A percentile compares a stretch with the other conserved stretches of the same genome.
These are phyloP conservation scores for Phytophthora europaea DNA, from an alignment of 352 stramenopile genomes.

Conservation along the genomic window DNA sequence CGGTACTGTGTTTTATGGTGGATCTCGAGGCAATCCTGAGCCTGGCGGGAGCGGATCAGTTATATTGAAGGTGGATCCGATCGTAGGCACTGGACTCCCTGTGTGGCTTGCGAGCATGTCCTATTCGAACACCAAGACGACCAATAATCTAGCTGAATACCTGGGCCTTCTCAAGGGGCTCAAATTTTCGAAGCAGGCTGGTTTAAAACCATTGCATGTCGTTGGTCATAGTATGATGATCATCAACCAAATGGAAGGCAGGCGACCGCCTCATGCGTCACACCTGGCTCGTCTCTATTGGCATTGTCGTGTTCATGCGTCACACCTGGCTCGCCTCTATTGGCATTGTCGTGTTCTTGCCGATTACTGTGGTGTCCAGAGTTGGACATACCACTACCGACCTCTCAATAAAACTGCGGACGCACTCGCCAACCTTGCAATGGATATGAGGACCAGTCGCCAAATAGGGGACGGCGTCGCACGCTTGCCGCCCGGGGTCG, in stretches of 20 bases:
- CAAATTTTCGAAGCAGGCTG: not conserved
- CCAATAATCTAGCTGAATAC: not conserved
- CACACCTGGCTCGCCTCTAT: no score
- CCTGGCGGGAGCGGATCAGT: not conserved
- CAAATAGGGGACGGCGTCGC: no score
- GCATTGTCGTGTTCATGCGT: no score
- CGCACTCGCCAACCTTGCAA: no score
- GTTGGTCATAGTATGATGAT: not conserved
- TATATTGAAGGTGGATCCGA: not conserved
- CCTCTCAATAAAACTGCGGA: no score
- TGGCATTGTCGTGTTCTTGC: no score
- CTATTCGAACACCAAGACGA: not conserved
- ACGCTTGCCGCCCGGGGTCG: no score
- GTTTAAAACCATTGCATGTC: not conserved
- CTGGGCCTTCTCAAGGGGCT: not conserved
- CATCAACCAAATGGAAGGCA: not conserved
- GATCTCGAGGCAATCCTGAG: not conserved
- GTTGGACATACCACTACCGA: no score
- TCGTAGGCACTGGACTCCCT: not conserved
- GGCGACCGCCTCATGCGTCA: not conserved
- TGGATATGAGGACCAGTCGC: no score
- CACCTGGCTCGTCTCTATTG: not conserved
- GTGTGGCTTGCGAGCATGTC: not conserved
- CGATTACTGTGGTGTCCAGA: no score
- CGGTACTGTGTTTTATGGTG: not conserved